phyloP scores from a whole-genome alignment of 2,329 filamentous ascomycete species.

The Trematosphaeria pertusa region DNA sequence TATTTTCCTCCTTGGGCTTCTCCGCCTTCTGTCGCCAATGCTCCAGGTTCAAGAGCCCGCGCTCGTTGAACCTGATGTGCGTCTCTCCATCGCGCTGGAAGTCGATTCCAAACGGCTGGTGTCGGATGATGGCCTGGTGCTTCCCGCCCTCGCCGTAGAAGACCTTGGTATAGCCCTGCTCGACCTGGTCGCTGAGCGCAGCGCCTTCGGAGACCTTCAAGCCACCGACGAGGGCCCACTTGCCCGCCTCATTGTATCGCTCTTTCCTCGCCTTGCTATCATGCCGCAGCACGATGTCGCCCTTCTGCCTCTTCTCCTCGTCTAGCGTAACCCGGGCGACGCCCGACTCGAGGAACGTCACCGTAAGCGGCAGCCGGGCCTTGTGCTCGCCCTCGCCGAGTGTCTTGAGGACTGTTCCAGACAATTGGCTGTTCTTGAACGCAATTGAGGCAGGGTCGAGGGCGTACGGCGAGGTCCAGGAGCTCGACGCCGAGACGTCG shows the following conservation, averaged over 20 bases:
- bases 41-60: slow-evolving; percentile 90
- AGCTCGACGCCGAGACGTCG: slow-evolving; percentile 68
- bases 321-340: slow-evolving; percentile 87
- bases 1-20: slow-evolving; percentile 54
- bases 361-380: slow-evolving; percentile 79
- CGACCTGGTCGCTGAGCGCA: slow-evolving; percentile 69
- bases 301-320: slow-evolving; percentile 87
- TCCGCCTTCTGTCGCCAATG: slow-evolving; percentile 94
- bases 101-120: slow-evolving; percentile 82
- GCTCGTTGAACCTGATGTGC: slow-evolving; percentile 87
- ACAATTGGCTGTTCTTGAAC: slow-evolving; percentile 80
- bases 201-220: slow-evolving; percentile 75
- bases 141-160: slow-evolving; percentile 77
- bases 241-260: slow-evolving; percentile 88
- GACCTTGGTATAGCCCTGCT: slow-evolving; percentile 72
- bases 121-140: slow-evolving; percentile 83
- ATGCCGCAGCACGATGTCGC: slow-evolving; percentile 86
- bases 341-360: slow-evolving; percentile 90
- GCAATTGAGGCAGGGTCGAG: slow-evolving; percentile 74
- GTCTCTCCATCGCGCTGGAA: slow-evolving; percentile 84
- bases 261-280: slow-evolving; percentile 86
- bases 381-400: slow-evolving; percentile 70
- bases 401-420: slow-evolving; percentile 82
- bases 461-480: slow-evolving; percentile 82
- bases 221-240: slow-evolving; percentile 86